These are phyloP conservation scores for Wickerhamomyces queroliae DNA, from an alignment of 805 yeast species.

Conservation along the genomic window DNA sequence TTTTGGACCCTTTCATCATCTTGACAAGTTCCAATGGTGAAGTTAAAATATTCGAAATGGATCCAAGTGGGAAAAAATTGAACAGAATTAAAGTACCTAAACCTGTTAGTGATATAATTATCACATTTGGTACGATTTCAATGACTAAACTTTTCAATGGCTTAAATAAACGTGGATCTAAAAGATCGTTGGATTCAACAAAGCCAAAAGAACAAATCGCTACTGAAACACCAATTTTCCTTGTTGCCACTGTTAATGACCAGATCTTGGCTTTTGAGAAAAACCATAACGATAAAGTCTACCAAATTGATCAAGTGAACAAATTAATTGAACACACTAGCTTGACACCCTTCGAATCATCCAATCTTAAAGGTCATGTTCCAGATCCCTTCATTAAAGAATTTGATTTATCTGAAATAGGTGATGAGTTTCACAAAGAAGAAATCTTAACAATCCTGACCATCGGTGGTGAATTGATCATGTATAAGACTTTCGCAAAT, in stretches of 20 bases:
- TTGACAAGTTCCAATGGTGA: conserved; percentile 67
- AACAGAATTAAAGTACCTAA: conserved; percentile 31
- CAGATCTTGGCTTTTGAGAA: conserved; percentile 59
- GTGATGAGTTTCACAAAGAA: conserved; percentile 47
- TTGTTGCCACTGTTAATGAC: conserved; percentile 74
- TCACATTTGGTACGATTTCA: conserved; percentile 65
- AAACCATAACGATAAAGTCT: conserved; percentile 36
- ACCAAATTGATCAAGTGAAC: conserved; percentile 30
- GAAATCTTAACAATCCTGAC: conserved; percentile 70
- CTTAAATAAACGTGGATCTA: conserved; percentile 25
- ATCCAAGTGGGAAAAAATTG: conserved; percentile 27
- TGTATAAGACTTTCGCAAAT: conserved; percentile 55
- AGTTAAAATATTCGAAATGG: conserved; percentile 49
- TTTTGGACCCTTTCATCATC: conserved; percentile 58
- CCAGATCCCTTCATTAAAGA: conserved; percentile 77
- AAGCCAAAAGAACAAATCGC: conserved; percentile 14
- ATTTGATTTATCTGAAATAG: conserved; percentile 56
- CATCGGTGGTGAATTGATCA: conserved; percentile 71
- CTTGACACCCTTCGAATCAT: conserved; percentile 24
- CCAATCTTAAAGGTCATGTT: conserved; percentile 29
- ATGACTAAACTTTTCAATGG: conserved; percentile 42
- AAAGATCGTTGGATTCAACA: conserved; percentile 20
- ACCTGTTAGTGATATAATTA: conserved; percentile 39
- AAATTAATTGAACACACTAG: conserved; percentile 34
- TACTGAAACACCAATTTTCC: conserved; percentile 37